A percentile compares a stretch with the other conserved stretches of the same genome.
These are phyloP conservation scores for Musa balbisiana DNA, from an alignment of 202 grass and related monocot species.

Conservation along the genomic window DNA sequence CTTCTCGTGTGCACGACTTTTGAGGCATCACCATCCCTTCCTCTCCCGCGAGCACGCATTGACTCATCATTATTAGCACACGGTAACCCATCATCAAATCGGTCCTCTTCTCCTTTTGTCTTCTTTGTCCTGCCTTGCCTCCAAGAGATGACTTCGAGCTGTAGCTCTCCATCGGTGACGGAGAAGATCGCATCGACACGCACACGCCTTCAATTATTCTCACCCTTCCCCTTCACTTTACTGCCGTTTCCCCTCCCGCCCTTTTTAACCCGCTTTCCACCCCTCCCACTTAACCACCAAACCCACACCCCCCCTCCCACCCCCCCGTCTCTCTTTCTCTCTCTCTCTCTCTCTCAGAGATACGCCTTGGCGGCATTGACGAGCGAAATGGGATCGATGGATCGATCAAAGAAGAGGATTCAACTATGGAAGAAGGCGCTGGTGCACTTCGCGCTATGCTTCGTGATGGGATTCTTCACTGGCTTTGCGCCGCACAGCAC, in stretches of 20 bases:
- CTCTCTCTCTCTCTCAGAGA: background rate
- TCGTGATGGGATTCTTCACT: slow-evolving; percentile 96
- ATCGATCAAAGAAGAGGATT: slow-evolving; percentile 55
- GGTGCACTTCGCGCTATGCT: slow-evolving; percentile 82
- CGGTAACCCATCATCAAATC: no score
- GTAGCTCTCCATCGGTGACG: no score
- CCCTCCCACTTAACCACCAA: no score
- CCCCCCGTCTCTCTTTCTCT: background rate
- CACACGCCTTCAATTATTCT: no score
- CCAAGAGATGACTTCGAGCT: background rate
- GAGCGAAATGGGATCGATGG: slow-evolving; percentile 28
- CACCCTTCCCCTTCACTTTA: background rate
- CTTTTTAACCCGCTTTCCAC: background rate
- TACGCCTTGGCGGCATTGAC: background rate
- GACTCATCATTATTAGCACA: no score
- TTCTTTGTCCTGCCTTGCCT: background rate
- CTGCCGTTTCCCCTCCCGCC: background rate
- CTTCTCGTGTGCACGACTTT: no score
- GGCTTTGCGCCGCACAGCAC: slow-evolving; percentile 68
- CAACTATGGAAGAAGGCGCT: slow-evolving; percentile 96
- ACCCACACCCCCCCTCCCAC: no score
- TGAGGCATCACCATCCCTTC: no score
- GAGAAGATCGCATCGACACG: no score
- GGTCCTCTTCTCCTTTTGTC: background rate
- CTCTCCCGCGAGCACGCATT: no score